A percentile compares a stretch with the other conserved stretches of the same genome.
Conservation (phyloP, 78 protist species). For the Polysphondylium violaceum region DNA sequence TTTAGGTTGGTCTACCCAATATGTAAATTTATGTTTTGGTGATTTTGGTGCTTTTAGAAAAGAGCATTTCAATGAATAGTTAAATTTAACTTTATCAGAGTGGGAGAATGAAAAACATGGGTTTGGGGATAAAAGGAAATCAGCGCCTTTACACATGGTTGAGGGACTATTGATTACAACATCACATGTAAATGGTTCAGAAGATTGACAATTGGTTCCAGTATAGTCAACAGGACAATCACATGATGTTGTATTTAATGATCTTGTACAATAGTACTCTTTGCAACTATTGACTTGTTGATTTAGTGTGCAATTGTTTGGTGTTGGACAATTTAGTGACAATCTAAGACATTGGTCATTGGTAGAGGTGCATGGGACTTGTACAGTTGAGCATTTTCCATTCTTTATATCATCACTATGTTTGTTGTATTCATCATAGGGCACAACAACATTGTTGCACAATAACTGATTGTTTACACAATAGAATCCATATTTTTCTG, state of each 20-base stretch:
- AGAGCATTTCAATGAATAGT: slow-evolving; percentile 14
- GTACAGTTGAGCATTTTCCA: slow-evolving; percentile 35
- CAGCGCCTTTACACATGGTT: slow-evolving; percentile 40
- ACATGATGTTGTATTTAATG: background rate
- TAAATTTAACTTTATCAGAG: slow-evolving; percentile 1
- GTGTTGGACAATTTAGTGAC: background rate
- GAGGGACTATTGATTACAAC: background rate
- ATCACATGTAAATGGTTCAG: slow-evolving; percentile 24
- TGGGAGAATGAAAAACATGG: slow-evolving; percentile 27
- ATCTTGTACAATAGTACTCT: background rate
- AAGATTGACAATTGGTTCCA: background rate
- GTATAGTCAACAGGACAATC: slow-evolving; percentile 38
- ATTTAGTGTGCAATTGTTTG: background rate
- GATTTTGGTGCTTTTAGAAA: background rate
- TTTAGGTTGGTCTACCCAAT: slow-evolving; percentile 53
- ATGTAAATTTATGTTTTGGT: background rate
- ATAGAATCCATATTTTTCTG: slow-evolving; percentile 32
- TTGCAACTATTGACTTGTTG: background rate
- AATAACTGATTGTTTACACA: slow-evolving; percentile 13
- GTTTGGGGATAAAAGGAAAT: slow-evolving; percentile 1
- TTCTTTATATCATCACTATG: slow-evolving; percentile 15
- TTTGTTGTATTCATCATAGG: background rate
- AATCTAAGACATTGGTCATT: background rate
- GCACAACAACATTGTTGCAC: slow-evolving; percentile 23
- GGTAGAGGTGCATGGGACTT: background rate